A percentile compares a stretch with the other conserved stretches of the same genome.
Evolutionary conservation across 78 protist genomes (phyloP).

Genomic region (Dictyostelium brefeldianum): DNA sequence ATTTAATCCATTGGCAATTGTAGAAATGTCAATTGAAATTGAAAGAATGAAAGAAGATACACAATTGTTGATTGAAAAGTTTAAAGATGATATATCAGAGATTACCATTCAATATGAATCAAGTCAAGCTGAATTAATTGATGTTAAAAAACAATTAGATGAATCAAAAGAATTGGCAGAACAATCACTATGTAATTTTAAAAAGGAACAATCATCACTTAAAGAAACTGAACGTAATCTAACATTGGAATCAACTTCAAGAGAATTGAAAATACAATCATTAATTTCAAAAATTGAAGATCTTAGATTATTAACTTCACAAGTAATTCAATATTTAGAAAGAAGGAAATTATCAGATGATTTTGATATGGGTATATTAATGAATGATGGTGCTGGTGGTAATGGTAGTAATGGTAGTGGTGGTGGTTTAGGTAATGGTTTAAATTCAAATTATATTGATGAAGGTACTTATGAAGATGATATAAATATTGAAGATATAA

Average conservation of each 20-base stretch:
- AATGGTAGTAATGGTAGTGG: neutral
- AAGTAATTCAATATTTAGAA: slow-evolving; percentile 59
- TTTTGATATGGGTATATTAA: slow-evolving; percentile 2
- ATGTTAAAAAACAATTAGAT: slow-evolving; percentile 3
- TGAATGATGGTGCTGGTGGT: neutral
- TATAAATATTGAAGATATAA: slow-evolving; percentile 62
- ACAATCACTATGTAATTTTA: neutral
- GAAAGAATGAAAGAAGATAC: slow-evolving; percentile 56
- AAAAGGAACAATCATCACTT: slow-evolving; percentile 9
- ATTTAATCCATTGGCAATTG: slow-evolving; percentile 70
- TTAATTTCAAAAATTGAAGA: slow-evolving; percentile 39
- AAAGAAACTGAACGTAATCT: slow-evolving; percentile 50
- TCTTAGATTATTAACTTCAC: slow-evolving; percentile 26
- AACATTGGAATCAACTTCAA: neutral
- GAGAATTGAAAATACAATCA: slow-evolving; percentile 2
- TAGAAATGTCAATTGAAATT: slow-evolving; percentile 58
- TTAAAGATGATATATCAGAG: slow-evolving; percentile 70
- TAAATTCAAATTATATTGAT: neutral
- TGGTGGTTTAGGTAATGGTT: neutral
- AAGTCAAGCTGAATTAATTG: slow-evolving; percentile 4
- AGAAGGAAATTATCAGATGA: slow-evolving; percentile 44
- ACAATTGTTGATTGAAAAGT: slow-evolving; percentile 47
- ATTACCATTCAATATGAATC: slow-evolving; percentile 38
- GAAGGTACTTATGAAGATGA: slow-evolving; percentile 35
- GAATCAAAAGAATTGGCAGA: neutral